phyloP scores from a whole-genome alignment of 371 early-diverging fungal genomes.

The Choanephora cucurbitarum region DNA sequence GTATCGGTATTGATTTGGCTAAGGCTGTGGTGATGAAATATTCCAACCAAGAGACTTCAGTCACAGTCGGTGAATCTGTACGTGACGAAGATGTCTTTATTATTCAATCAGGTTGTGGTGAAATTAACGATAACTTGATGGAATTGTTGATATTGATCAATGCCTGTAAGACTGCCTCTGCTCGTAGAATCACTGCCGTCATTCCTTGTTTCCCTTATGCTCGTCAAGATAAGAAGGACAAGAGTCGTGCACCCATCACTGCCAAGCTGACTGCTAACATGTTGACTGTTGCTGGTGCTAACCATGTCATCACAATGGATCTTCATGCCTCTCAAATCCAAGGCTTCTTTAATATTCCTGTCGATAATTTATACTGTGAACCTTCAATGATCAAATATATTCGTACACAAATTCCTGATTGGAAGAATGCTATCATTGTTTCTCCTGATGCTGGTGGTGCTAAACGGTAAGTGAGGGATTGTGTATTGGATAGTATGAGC shows the following conservation, averaged over 20 bases:
- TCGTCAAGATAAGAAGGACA: constrained; percentile 94
- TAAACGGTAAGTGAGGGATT: constrained; percentile 54
- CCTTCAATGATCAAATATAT: constrained; percentile 92
- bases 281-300: constrained; percentile 91
- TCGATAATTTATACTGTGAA: constrained; percentile 94
- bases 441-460: constrained; percentile 99
- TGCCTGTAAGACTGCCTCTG: constrained; percentile 96
- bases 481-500: constrained; percentile 73
- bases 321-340: constrained; percentile 95
- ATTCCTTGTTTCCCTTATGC: constrained; percentile 97
- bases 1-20: constrained; percentile 83
- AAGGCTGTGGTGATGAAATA: constrained; percentile 90
- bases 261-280: constrained; percentile 94
- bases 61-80: constrained; percentile 96
- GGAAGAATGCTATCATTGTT: constrained; percentile 86
- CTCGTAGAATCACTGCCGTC: constrained; percentile 91
- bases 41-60: constrained; percentile 95
- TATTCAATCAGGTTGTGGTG: constrained; percentile 86
- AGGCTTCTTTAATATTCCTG: constrained; percentile 97
- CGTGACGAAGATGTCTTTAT: constrained; percentile 90
- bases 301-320: constrained; percentile 98
- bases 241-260: constrained; percentile 90
- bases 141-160: constrained; percentile 95
- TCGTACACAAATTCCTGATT: constrained; percentile 77
- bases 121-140: constrained; percentile 93